Conservation (phyloP, 768 basidiomycete genomes). For the Boletus tylopilopsis region DNA sequence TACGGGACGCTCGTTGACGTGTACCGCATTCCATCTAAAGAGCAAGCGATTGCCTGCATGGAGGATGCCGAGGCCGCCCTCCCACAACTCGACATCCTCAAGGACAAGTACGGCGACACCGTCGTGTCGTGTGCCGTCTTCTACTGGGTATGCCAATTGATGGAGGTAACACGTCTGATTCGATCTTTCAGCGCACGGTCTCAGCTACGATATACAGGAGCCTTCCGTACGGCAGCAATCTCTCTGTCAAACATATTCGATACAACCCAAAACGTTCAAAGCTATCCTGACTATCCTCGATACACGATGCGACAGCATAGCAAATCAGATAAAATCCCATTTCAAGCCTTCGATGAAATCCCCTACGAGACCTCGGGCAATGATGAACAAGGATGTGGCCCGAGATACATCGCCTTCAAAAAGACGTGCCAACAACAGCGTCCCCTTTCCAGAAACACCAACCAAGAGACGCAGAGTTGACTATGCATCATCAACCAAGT, state of each 20-base stretch:
- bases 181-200: no score
- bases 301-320: slow-evolving; percentile 22
- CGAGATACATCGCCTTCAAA: slow-evolving; percentile 18
- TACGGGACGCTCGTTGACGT: slow-evolving; percentile 32
- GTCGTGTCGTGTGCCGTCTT: slow-evolving; percentile 39
- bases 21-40: slow-evolving; percentile 17
- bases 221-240: slow-evolving; percentile 18
- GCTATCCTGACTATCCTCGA: slow-evolving; percentile 19
- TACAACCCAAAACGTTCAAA: slow-evolving; percentile 18
- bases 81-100: slow-evolving; percentile 13
- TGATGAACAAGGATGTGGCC: neutral
- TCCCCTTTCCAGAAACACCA: slow-evolving; percentile 38
- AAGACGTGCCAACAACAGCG: slow-evolving; percentile 34
- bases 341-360: slow-evolving; percentile 22
- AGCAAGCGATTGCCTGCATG: slow-evolving; percentile 31
- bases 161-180: slow-evolving; percentile 29
- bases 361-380: slow-evolving; percentile 12
- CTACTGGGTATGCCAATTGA: slow-evolving; percentile 42
- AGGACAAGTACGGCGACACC: slow-evolving; percentile 14
- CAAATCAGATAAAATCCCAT: slow-evolving; percentile 19
- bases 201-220: slow-evolving; percentile 11
- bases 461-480: slow-evolving; percentile 39
- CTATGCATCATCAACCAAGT: slow-evolving; percentile 11
- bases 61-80: slow-evolving; percentile 30
- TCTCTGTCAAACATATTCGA: slow-evolving; percentile 15